A percentile compares a stretch with the other conserved stretches of the same genome.
phyloP scores from a whole-genome alignment of 140 eudicot genomes.

The Oenanthe javanica region DNA sequence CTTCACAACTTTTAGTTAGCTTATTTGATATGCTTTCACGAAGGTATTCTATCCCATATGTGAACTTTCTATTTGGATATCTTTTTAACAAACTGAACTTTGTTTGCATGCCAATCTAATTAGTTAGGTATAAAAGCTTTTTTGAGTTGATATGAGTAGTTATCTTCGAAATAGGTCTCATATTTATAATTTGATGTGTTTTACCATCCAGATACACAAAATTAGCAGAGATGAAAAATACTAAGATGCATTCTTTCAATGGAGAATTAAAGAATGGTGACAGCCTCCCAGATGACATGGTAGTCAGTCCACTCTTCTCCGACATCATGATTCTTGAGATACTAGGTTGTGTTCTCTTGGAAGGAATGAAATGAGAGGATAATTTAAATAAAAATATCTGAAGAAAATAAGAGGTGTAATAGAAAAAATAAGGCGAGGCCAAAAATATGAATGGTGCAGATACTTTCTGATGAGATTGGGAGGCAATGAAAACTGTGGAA shows the following conservation, averaged over 20 bases:
- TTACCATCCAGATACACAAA: conserved; percentile 58
- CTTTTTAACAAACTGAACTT: background rate
- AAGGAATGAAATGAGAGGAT: background rate
- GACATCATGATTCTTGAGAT: background rate
- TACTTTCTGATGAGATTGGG: background rate
- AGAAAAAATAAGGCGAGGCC: background rate
- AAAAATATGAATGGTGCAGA: background rate
- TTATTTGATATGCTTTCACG: conserved; percentile 86
- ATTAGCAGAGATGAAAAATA: conserved; percentile 73
- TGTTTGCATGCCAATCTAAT: background rate
- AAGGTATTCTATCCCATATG: conserved; percentile 39
- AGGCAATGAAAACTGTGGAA: background rate
- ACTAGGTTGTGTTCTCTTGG: background rate
- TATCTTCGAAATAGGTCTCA: background rate
- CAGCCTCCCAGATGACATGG: conserved; percentile 66
- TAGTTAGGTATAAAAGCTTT: background rate
- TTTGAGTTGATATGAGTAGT: background rate
- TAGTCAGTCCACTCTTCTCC: conserved; percentile 16
- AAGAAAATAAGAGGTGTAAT: background rate
- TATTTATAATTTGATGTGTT: conserved; percentile 10
- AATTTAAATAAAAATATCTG: background rate
- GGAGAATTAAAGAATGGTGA: conserved; percentile 61
- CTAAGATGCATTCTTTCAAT: conserved; percentile 51
- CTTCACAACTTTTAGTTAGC: conserved; percentile 89
- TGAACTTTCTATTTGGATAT: background rate